Evolutionary conservation across 2,329 filamentous ascomycete genomes (phyloP), one percentile per base, ranked within the genome.

Genomic region (Cladosporium sp.): DNA sequence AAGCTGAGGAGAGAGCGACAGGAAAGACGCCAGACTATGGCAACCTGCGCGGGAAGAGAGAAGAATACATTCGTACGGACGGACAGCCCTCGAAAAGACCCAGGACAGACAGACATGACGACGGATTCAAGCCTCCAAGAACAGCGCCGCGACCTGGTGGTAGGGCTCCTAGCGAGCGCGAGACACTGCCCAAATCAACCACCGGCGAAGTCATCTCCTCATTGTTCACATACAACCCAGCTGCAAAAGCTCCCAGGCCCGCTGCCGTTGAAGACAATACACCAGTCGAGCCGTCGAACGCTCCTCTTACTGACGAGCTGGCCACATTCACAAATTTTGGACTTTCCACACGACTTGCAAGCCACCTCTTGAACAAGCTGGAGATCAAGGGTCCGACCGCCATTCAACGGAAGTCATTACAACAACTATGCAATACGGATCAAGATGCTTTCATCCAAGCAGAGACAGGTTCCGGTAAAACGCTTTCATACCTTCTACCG

Each of bases 401-500:
- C 0, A 97, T 99, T 70, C 94, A 99, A 75, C 92, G 92, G 67
- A 90, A 90, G 62, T 88, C 93, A 0, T 87, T 99, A 39, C 82
- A 89, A 42, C 87, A 94, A 66, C 77, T 99, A 61, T 75, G 96
- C 45, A 86, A 86, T 42, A 87, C 88, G 55, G 89, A 96, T 66
- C 87, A 84, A 47, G 94, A 99, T 77, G 92, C 92, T 2, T 99
- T 99, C 68, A 88, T 99, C 36, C 94, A 97, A 73, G 95, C 94
- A 2, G 89, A 99, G 76, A 99, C 94, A 0, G 94, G 94, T 66
- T 99, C 94, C 0, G 94, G 94, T 76, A 99, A 99, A 77, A 99
- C 94, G 0, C 77, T 99, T 61, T 90, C 94, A n/a, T 99, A 99
- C 72, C 81, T 99, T 4, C 78, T 99, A 6, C 94, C 94, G 1